Conservation (phyloP, 2,329 filamentous ascomycete genomes). For the Calonectria hongkongensis region DNA sequence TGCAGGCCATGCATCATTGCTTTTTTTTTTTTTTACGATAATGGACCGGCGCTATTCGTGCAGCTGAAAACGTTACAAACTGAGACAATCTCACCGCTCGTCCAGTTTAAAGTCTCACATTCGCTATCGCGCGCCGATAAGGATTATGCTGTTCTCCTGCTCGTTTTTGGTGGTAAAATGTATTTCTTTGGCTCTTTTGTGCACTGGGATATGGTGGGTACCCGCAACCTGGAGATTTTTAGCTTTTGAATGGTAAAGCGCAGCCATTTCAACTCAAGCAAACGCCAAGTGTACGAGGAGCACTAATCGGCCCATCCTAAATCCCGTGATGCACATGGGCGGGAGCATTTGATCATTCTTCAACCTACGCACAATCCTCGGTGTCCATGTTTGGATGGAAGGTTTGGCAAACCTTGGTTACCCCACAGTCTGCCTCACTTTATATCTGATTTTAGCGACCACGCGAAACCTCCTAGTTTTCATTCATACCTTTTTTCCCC, state of each 20-base stretch:
- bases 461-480: neutral
- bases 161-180: neutral
- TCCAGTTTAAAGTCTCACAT: neutral
- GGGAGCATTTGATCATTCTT: neutral
- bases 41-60: neutral
- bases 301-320: neutral
- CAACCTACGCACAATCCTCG: too few relatives aligned
- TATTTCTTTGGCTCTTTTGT: too few relatives aligned
- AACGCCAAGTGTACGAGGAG: too few relatives aligned
- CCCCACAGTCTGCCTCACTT: neutral
- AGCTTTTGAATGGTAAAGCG: too few relatives aligned
- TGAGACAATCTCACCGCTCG: neutral
- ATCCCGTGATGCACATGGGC: neutral
- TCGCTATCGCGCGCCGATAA: neutral
- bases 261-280: too few relatives aligned
- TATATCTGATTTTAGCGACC: too few relatives aligned
- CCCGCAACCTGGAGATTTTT: too few relatives aligned
- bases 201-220: too few relatives aligned
- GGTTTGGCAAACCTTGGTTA: neutral
- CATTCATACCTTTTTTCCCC: neutral
- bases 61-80: neutral
- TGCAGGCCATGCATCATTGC: conserved; percentile 1
- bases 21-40: neutral
- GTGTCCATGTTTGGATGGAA: neutral
- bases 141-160: neutral